A percentile compares a stretch with the other conserved stretches of the same genome.
These are phyloP conservation scores for Hura crepitans DNA, from an alignment of 441 rosid genomes.

Conservation along the genomic window DNA sequence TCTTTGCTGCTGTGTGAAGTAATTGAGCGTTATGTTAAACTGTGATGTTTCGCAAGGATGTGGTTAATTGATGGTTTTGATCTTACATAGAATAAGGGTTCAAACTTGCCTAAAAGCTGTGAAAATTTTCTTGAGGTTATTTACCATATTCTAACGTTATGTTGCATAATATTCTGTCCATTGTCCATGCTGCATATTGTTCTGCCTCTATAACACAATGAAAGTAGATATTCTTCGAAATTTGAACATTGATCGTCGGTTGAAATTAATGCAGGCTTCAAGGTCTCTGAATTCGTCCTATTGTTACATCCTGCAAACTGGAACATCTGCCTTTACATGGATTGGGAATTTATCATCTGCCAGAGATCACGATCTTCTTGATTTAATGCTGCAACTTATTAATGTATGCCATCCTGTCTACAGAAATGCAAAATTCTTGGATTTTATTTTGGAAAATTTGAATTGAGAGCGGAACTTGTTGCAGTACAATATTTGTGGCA, in stretches of 20 bases:
- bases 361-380: conserved; percentile 69
- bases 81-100: not conserved
- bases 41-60: not conserved
- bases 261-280: conserved; percentile 52
- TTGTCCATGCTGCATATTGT: not conserved
- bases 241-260: conserved; percentile 21
- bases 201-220: not conserved
- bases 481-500: not conserved
- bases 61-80: not conserved
- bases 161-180: not conserved
- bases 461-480: not conserved
- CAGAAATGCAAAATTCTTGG: not conserved
- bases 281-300: conserved; percentile 73
- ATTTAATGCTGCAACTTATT: conserved; percentile 72
- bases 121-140: not conserved
- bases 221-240: not conserved
- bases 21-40: not conserved
- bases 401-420: conserved; percentile 42
- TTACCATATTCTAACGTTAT: not conserved
- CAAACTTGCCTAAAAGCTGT: not conserved
- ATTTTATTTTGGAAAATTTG: not conserved
- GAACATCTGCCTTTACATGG: conserved; percentile 68
- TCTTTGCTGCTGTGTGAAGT: not conserved
- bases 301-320: conserved; percentile 75
- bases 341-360: conserved; percentile 65